These are phyloP conservation scores for Monosporozyma yasuniensis DNA, from an alignment of 805 yeast genomes.

Conservation along the genomic window DNA sequence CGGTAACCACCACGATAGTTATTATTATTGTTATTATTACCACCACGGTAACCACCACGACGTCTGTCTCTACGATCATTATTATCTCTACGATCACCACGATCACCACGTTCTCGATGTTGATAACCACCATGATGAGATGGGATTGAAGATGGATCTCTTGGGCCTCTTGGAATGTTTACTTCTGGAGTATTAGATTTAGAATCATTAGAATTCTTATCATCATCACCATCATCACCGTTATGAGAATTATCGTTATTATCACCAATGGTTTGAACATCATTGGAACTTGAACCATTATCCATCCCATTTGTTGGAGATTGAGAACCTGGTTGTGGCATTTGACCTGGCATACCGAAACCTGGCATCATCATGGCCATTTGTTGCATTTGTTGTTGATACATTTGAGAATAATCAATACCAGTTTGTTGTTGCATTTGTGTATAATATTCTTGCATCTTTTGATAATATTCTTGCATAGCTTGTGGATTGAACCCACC, in stretches of 20 bases:
- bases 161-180: constrained; percentile 46
- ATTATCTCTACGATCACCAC: constrained; percentile 33
- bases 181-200: constrained; percentile 26
- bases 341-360: constrained; percentile 16
- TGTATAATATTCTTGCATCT: constrained; percentile 45
- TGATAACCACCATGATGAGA: constrained; percentile 44
- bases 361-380: constrained; percentile 26
- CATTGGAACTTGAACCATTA: constrained; percentile 15
- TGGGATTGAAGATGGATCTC: constrained; percentile 28
- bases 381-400: constrained; percentile 31
- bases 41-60: constrained; percentile 28
- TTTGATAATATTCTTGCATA: constrained; percentile 56
- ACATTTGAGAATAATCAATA: constrained; percentile 29
- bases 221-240: constrained; percentile 2
- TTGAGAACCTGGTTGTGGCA: constrained; percentile 7
- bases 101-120: constrained; percentile 39
- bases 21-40: constrained; percentile 9
- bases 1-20: constrained; percentile 14
- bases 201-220: constrained; percentile 12
- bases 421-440: constrained; percentile 32
- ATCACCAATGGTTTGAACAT: constrained; percentile 27
- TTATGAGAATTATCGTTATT: constrained; percentile 14
- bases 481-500: constrained; percentile 38
- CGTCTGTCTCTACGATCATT: constrained; percentile 28
- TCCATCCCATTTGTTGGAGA: constrained; percentile 9